These are phyloP conservation scores for Colletotrichum gloeosporioides DNA, from an alignment of 2,329 filamentous ascomycete species.

Conservation along the genomic window DNA sequence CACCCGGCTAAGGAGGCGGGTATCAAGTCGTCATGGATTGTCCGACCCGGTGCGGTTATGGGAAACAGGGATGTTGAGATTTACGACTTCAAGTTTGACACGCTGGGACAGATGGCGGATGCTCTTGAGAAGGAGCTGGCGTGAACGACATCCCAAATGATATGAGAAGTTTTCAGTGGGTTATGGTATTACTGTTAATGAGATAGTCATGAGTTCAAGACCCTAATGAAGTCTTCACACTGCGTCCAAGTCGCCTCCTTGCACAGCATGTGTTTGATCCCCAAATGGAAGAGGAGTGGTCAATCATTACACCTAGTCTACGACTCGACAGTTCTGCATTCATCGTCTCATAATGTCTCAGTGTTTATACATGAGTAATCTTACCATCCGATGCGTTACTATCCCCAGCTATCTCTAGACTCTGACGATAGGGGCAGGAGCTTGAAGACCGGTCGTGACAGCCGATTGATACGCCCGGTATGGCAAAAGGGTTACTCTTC, in stretches of 20 bases:
- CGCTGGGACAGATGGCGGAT: slow-evolving; percentile 65
- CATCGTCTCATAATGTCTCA: not conserved
- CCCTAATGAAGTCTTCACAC: not conserved
- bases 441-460: not conserved
- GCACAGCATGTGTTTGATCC: not conserved
- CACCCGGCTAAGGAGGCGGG: slow-evolving; percentile 65
- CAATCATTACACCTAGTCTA: not conserved
- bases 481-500: not conserved
- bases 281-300: not conserved
- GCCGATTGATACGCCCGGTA: not conserved
- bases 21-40: slow-evolving; percentile 67
- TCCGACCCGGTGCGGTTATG: slow-evolving; percentile 45
- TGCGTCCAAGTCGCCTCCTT: accelerated
- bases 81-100: slow-evolving; percentile 63
- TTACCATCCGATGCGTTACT: not conserved
- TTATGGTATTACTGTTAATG: too few species aligned
- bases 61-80: slow-evolving; percentile 44
- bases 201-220: not conserved
- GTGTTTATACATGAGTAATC: not conserved
- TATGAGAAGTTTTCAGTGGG: too few species aligned
- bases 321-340: too few species aligned
- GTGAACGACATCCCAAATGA: not conserved
- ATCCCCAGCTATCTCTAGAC: not conserved
- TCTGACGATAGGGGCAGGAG: not conserved
- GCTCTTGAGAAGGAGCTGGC: slow-evolving; percentile 47